These are phyloP conservation scores for Leishmania arabica DNA, from an alignment of 208 protist species.

Conservation along the genomic window DNA sequence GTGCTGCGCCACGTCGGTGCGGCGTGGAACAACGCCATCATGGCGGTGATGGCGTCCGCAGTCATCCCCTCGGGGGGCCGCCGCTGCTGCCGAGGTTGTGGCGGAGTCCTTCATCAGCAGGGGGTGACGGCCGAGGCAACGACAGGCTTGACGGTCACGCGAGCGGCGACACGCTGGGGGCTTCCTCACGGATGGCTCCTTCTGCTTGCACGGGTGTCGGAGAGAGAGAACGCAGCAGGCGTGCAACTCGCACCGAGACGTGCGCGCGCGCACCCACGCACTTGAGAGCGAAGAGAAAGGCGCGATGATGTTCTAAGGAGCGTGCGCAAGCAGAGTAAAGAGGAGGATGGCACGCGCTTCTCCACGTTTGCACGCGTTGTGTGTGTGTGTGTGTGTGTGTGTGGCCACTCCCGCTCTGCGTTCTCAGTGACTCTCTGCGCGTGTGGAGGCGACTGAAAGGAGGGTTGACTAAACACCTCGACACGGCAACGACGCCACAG, in stretches of 20 bases:
- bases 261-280: too few species aligned
- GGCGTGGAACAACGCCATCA: neutral
- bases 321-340: neutral
- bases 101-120: neutral
- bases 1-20: constrained; percentile 3
- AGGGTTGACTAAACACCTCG: neutral
- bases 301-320: neutral
- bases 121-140: neutral
- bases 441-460: neutral
- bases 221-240: neutral
- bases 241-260: neutral
- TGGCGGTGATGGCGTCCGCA: constrained; percentile 1
- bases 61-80: neutral
- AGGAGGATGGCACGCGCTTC: neutral
- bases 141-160: neutral
- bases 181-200: neutral
- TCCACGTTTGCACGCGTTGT: neutral
- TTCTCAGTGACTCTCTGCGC: neutral
- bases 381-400: neutral
- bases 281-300: neutral
- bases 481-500: neutral
- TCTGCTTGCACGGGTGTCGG: neutral
- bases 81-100: neutral
- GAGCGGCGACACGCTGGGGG: neutral
- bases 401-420: neutral